Evolutionary conservation across 2,329 filamentous ascomycete species (phyloP).

Genomic region (Cercospora nicotianae): DNA sequence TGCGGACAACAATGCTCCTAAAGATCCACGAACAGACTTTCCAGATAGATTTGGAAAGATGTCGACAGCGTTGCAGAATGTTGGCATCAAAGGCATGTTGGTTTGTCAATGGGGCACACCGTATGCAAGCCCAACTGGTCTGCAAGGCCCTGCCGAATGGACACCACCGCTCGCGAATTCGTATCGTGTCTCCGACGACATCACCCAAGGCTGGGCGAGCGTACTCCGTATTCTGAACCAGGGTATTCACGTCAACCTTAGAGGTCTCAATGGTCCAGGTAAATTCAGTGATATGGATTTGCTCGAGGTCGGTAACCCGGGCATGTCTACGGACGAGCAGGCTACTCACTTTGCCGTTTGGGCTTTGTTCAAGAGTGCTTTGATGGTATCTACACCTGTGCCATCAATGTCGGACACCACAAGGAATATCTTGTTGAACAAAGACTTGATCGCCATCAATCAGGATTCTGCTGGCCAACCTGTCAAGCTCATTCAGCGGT

Average conservation of each 20-base stretch:
- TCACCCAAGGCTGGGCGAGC: slow-evolving; percentile 34
- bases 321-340: slow-evolving; percentile 35
- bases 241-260: slow-evolving; percentile 33
- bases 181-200: slow-evolving; percentile 37
- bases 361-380: slow-evolving; percentile 35
- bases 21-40: slow-evolving; percentile 35
- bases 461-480: slow-evolving; percentile 57
- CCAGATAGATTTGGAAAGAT: slow-evolving; percentile 31
- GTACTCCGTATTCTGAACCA: slow-evolving; percentile 36
- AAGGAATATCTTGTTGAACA: slow-evolving; percentile 45
- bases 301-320: slow-evolving; percentile 35
- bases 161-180: slow-evolving; percentile 35
- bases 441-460: slow-evolving; percentile 59
- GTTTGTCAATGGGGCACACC: slow-evolving; percentile 33
- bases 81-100: slow-evolving; percentile 36
- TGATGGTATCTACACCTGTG: slow-evolving; percentile 31
- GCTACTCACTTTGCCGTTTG: slow-evolving; percentile 35
- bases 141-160: slow-evolving; percentile 37
- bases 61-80: slow-evolving; percentile 30
- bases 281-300: slow-evolving; percentile 35
- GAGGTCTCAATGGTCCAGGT: slow-evolving; percentile 32
- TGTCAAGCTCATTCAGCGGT: slow-evolving; percentile 50
- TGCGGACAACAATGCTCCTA: slow-evolving; percentile 30
- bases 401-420: slow-evolving; percentile 26
- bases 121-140: slow-evolving; percentile 28